A percentile compares a stretch with the other conserved stretches of the same genome.
Evolutionary conservation across 805 yeast species (phyloP).

Genomic region (Phaffomyces thermotolerans): DNA sequence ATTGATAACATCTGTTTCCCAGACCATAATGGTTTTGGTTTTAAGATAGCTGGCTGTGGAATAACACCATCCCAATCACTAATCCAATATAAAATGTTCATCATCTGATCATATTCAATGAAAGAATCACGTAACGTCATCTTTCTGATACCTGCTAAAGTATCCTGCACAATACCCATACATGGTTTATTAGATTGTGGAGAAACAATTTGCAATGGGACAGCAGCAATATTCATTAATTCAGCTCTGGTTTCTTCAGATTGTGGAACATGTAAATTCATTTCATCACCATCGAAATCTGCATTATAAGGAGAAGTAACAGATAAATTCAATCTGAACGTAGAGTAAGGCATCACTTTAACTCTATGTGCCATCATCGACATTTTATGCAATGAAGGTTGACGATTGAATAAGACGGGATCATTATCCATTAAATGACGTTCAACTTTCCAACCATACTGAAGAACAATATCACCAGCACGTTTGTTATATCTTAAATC

Average conservation of each 20-base stretch:
- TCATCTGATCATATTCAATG: conserved; percentile 85
- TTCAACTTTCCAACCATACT: conserved; percentile 98
- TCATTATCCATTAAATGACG: conserved; percentile 97
- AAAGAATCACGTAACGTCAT: conserved; percentile 88
- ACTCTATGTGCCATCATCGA: conserved; percentile 99
- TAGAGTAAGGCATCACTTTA: conserved; percentile 97
- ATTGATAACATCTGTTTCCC: conserved; percentile 92
- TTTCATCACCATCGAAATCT: conserved; percentile 99
- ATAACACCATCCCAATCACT: conserved; percentile 98
- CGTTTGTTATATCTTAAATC: conserved; percentile 95
- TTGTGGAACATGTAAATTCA: conserved; percentile 90
- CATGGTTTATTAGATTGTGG: conserved; percentile 99
- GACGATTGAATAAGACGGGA: conserved; percentile 97
- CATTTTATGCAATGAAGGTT: conserved; percentile 98
- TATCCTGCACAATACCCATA: conserved; percentile 99
- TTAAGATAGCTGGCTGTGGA: conserved; percentile 89
- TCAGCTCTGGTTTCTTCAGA: conserved; percentile 98
- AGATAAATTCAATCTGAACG: conserved; percentile 91
- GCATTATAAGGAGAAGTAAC: conserved; percentile 99
- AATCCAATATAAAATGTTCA: conserved; percentile 96
- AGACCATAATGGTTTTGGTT: conserved; percentile 95
- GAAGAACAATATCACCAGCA: conserved; percentile 96
- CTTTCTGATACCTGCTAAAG: conserved; percentile 94
- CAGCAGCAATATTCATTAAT: conserved; percentile 90
- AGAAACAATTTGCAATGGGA: conserved; percentile 94